These are phyloP conservation scores for Gaillardinia entomophila DNA, from an alignment of 805 yeast species.

Conservation along the genomic window DNA sequence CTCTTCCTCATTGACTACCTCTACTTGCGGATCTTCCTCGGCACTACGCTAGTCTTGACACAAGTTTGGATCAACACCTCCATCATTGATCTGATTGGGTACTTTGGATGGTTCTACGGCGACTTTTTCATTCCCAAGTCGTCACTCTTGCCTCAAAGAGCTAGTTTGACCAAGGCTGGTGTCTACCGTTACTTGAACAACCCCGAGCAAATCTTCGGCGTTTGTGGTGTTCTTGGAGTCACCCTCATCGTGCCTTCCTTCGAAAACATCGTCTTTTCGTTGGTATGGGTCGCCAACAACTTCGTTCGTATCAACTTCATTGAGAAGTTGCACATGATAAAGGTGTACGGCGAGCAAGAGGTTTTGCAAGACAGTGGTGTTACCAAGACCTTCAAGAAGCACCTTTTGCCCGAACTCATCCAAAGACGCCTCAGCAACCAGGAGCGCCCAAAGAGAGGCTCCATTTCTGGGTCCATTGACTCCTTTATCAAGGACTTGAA, in stretches of 20 bases:
- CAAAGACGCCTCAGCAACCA: conserved; percentile 21
- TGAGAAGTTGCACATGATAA: conserved; percentile 73
- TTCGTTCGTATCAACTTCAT: conserved; percentile 65
- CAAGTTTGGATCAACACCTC: conserved; percentile 69
- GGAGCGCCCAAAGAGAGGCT: conserved; percentile 18
- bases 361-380: conserved; percentile 50
- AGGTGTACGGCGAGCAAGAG: conserved; percentile 62
- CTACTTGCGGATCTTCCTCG: conserved; percentile 52
- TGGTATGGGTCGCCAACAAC: conserved; percentile 58
- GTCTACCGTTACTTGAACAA: conserved; percentile 76
- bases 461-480: conserved; percentile 42
- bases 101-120: conserved; percentile 88
- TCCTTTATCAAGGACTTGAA: conserved; percentile 36
- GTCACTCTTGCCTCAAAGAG: conserved; percentile 24
- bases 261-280: conserved; percentile 45
- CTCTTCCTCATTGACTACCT: conserved; percentile 32
- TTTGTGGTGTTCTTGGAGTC: conserved; percentile 77
- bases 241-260: conserved; percentile 53
- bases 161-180: conserved; percentile 66
- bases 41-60: conserved; percentile 47
- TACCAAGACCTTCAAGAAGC: conserved; percentile 39
- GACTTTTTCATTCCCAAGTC: conserved; percentile 67
- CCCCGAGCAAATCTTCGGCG: conserved; percentile 76
- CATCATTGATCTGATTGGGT: conserved; percentile 66
- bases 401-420: conserved; percentile 33